Base-by-base conservation (phyloP, 192 early-diverging fungal species). In the Gaertneriomyces semiglobifer region DNA sequence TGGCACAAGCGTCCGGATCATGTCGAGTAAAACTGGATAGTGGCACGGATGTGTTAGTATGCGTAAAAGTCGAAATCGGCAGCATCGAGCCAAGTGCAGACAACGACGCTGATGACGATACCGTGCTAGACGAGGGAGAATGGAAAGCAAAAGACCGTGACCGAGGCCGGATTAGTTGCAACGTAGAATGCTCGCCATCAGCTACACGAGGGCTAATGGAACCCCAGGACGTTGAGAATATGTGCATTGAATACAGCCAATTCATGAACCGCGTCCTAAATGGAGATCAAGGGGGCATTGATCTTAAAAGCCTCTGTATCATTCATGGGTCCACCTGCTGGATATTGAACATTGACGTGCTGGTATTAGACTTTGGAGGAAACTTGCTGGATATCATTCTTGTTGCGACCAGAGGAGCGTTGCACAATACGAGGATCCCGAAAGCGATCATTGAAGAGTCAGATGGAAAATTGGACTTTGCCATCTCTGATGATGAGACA, bases 51-150 rank as follows among this genome's bases (percentile, higher is more conserved):
- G 87, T 98, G 1, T 80, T 99, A 8, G 94, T 97, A 20, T 95
- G 96, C 14, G 85, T 99, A 65, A 99, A 97, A 72, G 92, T 92
- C 9, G 92, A 95, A 65, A 88, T 98, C 57, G 91, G 89, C 12
- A 67, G 53, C 58, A 73, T 81, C 19, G 77, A 72, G 5, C 66
- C 63, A 47, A 60, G 66, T 25, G 57, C 60, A 44, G 72, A 73
- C 33, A 60, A 50, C 6, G 71, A 86, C 62, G 85, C 75, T 48
- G 80, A 86, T 11, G 55, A 58, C 43, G 57, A 50, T 39, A 51
- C n/a, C 11, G 59, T 25, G 33, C 53, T 19, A 14, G 72, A 46
- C n/a, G 66, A 14, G 8, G 53, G 60, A 55, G 16, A 18, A 14
- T 42, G 12, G 39, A 60, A n/a, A 14, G 66, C 38, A 25, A 69